phyloP scores from a whole-genome alignment of 257 asterid genomes.

The Orobanche coerulescens region DNA sequence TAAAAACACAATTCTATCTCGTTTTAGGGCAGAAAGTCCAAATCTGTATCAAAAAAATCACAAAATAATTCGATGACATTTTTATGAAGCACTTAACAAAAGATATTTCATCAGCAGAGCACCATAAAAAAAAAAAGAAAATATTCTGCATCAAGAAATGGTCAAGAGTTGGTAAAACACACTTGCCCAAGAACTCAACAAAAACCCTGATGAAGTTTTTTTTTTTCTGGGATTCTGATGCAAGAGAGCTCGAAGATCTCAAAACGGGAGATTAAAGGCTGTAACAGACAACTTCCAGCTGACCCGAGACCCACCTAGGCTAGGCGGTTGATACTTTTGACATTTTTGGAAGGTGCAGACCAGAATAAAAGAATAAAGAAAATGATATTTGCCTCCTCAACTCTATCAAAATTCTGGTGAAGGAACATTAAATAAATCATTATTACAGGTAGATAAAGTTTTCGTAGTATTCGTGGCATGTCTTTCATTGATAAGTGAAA shows the following conservation, averaged over 20 bases:
- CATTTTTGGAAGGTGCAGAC: constrained; percentile 21
- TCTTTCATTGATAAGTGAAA: not conserved
- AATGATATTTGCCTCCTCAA: not conserved
- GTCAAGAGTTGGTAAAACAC: constrained; percentile 17
- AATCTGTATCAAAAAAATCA: not conserved
- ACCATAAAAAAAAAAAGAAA: not conserved
- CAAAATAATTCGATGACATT: not conserved
- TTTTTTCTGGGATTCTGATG: not conserved
- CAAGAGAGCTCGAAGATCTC: constrained; percentile 39
- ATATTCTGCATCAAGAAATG: constrained; percentile 7
- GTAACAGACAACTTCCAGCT: constrained; percentile 37
- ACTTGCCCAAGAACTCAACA: constrained; percentile 21
- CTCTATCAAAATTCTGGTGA: not conserved
- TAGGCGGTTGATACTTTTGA: constrained; percentile 28
- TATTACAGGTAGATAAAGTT: not conserved
- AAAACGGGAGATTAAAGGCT: not conserved
- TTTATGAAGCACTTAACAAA: not conserved
- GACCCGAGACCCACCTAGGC: constrained; percentile 32
- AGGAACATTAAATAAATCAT: not conserved
- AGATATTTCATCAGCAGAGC: not conserved
- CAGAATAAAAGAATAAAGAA: constrained; percentile 34
- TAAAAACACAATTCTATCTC: too few species aligned
- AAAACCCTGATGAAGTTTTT: constrained; percentile 14
- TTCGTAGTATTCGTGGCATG: not conserved
- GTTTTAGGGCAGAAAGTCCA: too few species aligned